These are phyloP conservation scores for Suillus luteus DNA, from an alignment of 768 basidiomycete genomes.

Conservation along the genomic window DNA sequence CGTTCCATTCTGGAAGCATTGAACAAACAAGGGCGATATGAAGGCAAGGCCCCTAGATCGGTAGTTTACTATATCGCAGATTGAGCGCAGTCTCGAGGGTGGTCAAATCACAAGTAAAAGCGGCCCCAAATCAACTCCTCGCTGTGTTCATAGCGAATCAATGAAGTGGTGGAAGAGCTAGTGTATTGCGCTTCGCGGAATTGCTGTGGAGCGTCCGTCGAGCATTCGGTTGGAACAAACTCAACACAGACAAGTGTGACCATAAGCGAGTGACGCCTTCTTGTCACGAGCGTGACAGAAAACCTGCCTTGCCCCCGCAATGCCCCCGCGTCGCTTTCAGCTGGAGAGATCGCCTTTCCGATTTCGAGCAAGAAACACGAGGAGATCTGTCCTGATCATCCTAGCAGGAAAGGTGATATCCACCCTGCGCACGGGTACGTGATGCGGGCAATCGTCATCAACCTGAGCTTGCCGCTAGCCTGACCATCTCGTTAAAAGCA, in stretches of 20 bases:
- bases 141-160: neutral
- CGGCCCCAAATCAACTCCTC: constrained; percentile 9
- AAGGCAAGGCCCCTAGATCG: constrained; percentile 36
- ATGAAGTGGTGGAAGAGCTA: constrained; percentile 1
- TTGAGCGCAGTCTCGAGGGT: constrained; percentile 25
- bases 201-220: neutral
- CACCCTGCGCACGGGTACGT: constrained; percentile 10
- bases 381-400: constrained; percentile 17
- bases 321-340: constrained; percentile 12
- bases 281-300: constrained; percentile 13
- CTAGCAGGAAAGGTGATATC: constrained; percentile 16
- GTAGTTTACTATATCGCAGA: constrained; percentile 27
- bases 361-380: constrained; percentile 11
- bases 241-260: constrained; percentile 18
- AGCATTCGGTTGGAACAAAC: neutral
- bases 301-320: constrained; percentile 14
- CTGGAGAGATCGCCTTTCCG: constrained; percentile 17
- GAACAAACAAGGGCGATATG: constrained; percentile 28
- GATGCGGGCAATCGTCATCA: constrained; percentile 1
- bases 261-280: constrained; percentile 12
- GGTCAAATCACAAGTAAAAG: constrained; percentile 15
- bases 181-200: constrained; percentile 9
- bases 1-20: constrained; percentile 35
- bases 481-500: constrained; percentile 13
- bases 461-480: neutral